Evolutionary conservation across 2,329 filamentous ascomycete genomes (phyloP).

Genomic region (Nannizzia gypsea): DNA sequence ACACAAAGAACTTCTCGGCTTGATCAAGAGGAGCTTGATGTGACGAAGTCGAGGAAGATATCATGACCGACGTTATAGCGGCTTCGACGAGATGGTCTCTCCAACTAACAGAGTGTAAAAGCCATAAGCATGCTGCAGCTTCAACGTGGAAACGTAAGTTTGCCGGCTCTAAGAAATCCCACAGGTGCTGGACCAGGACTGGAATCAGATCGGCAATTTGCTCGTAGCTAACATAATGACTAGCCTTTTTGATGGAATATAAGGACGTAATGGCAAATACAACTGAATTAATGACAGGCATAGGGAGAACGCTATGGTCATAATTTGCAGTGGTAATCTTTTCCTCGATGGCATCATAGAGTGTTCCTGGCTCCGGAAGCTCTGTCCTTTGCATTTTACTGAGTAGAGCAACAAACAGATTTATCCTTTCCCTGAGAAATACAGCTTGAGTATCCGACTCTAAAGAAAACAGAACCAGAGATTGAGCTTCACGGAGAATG

Average conservation of each 20-base stretch:
- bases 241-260: conserved; percentile 26
- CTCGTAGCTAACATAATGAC: conserved; percentile 30
- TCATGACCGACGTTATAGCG: conserved; percentile 58
- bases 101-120: conserved; percentile 61
- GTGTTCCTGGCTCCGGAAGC: conserved; percentile 23
- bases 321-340: conserved; percentile 16
- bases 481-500: conserved; percentile 49
- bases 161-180: conserved; percentile 68
- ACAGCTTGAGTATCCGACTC: conserved; percentile 19
- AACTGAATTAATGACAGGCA: conserved; percentile 28
- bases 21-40: conserved; percentile 25
- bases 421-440: conserved; percentile 47
- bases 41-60: conserved; percentile 34
- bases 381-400: conserved; percentile 30
- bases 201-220: conserved; percentile 52
- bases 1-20: conserved; percentile 30
- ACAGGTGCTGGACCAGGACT: conserved; percentile 59
- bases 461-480: conserved; percentile 25
- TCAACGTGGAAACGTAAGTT: conserved; percentile 92
- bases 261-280: conserved; percentile 40
- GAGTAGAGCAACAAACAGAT: conserved; percentile 44
- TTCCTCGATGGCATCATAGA: conserved; percentile 26
- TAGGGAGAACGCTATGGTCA: conserved; percentile 21
- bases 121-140: conserved; percentile 74
- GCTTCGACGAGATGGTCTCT: conserved; percentile 67